phyloP scores from a whole-genome alignment of 371 early-diverging fungal genomes.

The Mortierella sp. region DNA sequence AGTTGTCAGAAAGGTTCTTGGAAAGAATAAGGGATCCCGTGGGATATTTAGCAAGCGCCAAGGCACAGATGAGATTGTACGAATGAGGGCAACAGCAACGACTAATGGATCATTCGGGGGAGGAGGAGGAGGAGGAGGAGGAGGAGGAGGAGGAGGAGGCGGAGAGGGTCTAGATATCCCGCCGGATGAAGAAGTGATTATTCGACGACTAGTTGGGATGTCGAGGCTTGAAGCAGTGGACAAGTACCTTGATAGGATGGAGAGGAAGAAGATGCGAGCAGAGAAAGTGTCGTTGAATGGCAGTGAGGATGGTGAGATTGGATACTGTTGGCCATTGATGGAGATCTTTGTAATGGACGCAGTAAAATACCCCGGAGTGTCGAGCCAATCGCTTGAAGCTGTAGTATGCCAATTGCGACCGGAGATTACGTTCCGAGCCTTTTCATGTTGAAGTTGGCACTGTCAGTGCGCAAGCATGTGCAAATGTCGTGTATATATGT shows the following conservation, averaged over 20 bases:
- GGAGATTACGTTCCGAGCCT: constrained; percentile 16
- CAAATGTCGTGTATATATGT: too few species aligned
- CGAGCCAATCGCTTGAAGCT: constrained; percentile 8
- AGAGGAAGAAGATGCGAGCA: constrained; percentile 11
- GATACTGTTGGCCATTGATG: constrained; percentile 17
- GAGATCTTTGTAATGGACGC: constrained; percentile 26
- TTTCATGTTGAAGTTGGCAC: neutral
- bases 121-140: too few species aligned
- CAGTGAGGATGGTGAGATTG: neutral
- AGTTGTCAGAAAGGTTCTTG: constrained; percentile 10
- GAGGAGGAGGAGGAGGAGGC: too few species aligned
- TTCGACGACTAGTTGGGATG: constrained; percentile 9
- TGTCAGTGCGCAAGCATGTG: too few species aligned
- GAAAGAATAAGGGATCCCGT: neutral
- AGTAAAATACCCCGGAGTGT: constrained; percentile 22
- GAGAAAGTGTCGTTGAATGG: neutral
- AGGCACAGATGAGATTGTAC: neutral
- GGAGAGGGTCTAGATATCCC: neutral
- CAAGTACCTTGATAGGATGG: constrained; percentile 5
- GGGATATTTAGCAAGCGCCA: neutral
- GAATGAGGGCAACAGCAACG: neutral
- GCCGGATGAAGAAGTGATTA: constrained; percentile 3
- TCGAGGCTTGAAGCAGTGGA: neutral
- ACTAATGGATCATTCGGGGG: neutral
- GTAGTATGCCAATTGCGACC: constrained; percentile 6